These are phyloP conservation scores for Scheffersomyces cryptocercus DNA, from an alignment of 1,139 yeast genomes.

Conservation along the genomic window DNA sequence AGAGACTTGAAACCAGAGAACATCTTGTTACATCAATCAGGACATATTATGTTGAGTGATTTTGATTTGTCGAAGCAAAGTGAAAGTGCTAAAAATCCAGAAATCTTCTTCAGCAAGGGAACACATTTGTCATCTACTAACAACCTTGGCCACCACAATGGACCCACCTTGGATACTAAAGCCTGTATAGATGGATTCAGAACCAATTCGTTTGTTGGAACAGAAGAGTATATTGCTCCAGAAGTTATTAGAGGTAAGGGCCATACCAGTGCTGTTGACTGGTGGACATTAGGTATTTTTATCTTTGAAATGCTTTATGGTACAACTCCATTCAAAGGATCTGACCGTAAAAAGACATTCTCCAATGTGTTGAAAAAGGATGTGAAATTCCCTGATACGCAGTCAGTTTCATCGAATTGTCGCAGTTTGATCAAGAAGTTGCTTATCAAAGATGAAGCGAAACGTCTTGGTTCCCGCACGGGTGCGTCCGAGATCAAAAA, in stretches of 20 bases:
- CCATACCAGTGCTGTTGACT: conserved; percentile 95
- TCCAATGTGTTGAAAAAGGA: conserved; percentile 84
- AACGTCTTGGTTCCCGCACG: conserved; percentile 83
- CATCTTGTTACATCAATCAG: conserved; percentile 88
- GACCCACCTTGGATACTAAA: conserved; percentile 73
- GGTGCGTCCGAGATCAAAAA: conserved; percentile 94
- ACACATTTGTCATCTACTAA: conserved; percentile 20
- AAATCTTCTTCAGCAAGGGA: conserved; percentile 35
- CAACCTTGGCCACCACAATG: conserved; percentile 15
- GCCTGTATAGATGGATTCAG: conserved; percentile 95
- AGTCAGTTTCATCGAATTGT: conserved; percentile 68
- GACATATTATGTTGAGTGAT: conserved; percentile 96
- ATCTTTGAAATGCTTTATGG: conserved; percentile 94
- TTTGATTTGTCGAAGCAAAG: conserved; percentile 94
- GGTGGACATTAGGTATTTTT: conserved; percentile 98
- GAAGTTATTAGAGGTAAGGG: conserved; percentile 97
- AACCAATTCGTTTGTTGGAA: conserved; percentile 96
- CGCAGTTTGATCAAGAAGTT: conserved; percentile 77
- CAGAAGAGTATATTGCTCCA: conserved; percentile 97
- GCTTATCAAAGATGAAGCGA: conserved; percentile 82
- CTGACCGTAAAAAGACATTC: conserved; percentile 83
- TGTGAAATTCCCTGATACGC: conserved; percentile 64
- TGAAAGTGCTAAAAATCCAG: conserved; percentile 63
- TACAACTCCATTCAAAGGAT: conserved; percentile 93
- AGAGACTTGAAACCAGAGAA: conserved; percentile 96